A percentile compares a stretch with the other conserved stretches of the same genome.
Evolutionary conservation across 2,329 filamentous ascomycete genomes (phyloP).

Genomic region (Pseudocercospora fuligena): DNA sequence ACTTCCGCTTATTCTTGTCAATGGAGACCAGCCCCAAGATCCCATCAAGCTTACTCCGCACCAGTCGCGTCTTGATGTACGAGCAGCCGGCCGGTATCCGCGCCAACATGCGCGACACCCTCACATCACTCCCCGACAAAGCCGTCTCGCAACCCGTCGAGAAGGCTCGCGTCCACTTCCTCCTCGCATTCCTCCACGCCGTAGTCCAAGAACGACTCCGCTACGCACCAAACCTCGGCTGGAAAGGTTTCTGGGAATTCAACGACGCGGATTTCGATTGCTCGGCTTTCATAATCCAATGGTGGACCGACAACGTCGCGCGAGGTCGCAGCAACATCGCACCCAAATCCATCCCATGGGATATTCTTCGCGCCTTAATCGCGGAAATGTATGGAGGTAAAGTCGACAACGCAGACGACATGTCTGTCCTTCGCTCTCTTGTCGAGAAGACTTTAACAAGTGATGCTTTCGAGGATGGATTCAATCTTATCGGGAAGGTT

Average conservation of each 20-base stretch:
- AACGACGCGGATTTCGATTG: slow-evolving; percentile 99
- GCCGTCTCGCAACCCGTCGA: slow-evolving; percentile 85
- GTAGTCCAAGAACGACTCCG: slow-evolving; percentile 93
- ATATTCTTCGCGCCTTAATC: slow-evolving; percentile 88
- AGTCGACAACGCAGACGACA: slow-evolving; percentile 90
- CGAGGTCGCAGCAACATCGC: slow-evolving; percentile 89
- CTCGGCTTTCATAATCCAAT: slow-evolving; percentile 92
- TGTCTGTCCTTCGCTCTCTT: slow-evolving; percentile 71
- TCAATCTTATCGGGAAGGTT: slow-evolving; percentile 77
- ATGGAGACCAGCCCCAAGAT: slow-evolving; percentile 99
- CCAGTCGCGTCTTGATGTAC: slow-evolving; percentile 93
- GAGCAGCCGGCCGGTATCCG: slow-evolving; percentile 96
- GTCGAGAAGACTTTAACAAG: slow-evolving; percentile 82
- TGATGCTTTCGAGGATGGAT: slow-evolving; percentile 87
- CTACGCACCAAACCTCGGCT: slow-evolving; percentile 90
- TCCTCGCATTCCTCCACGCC: slow-evolving; percentile 92
- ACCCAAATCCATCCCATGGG: slow-evolving; percentile 93
- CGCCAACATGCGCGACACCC: slow-evolving; percentile 98
- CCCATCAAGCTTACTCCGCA: slow-evolving; percentile 90
- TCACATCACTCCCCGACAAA: slow-evolving; percentile 67
- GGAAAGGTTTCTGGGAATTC: slow-evolving; percentile 99
- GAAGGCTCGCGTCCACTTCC: slow-evolving; percentile 83
- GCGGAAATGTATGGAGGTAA: slow-evolving; percentile 97
- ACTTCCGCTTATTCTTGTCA: slow-evolving; percentile 94
- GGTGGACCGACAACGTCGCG: slow-evolving; percentile 84